phyloP scores from a whole-genome alignment of 177 flowering plant genomes.

The Vitis hybrid region DNA sequence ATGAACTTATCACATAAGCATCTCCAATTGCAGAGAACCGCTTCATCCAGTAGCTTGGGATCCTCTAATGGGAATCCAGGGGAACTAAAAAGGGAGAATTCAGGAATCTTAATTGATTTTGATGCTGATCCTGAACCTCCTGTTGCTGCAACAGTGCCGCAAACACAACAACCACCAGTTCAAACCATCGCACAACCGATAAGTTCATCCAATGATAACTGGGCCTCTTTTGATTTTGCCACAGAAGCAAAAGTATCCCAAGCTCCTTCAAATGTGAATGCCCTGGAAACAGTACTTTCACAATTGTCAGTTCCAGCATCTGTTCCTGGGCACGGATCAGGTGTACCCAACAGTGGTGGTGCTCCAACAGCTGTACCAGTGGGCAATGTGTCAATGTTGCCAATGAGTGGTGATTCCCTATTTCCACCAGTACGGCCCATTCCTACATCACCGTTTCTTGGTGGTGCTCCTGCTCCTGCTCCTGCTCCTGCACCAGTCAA shows the following conservation, averaged over 20 bases:
- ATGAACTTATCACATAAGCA: background rate
- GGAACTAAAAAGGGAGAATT: constrained; percentile 54
- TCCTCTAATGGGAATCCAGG: constrained; percentile 52
- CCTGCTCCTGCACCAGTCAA: background rate
- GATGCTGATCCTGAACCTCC: constrained; percentile 81
- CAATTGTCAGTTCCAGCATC: constrained; percentile 54
- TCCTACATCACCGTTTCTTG: constrained; percentile 15
- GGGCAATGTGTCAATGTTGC: constrained; percentile 19
- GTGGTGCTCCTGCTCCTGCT: constrained; percentile 22
- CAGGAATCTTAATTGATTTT: constrained; percentile 84
- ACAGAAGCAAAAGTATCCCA: constrained; percentile 38
- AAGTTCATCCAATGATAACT: constrained; percentile 45
- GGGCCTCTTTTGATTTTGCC: constrained; percentile 88
- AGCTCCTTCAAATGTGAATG: constrained; percentile 40
- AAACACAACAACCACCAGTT: constrained; percentile 36
- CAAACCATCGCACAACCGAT: constrained; percentile 40
- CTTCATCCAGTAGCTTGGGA: constrained; percentile 82
- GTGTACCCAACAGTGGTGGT: constrained; percentile 16
- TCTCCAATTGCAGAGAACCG: constrained; percentile 64
- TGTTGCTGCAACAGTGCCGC: constrained; percentile 33
- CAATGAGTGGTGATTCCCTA: constrained; percentile 18
- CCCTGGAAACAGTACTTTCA: constrained; percentile 55
- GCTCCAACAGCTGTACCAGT: constrained; percentile 16
- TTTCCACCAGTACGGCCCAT: constrained; percentile 20
- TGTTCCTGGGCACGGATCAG: constrained; percentile 31